These are phyloP conservation scores for Linnemannia schmuckeri DNA, from an alignment of 192 early-diverging fungal species.

Conservation along the genomic window DNA sequence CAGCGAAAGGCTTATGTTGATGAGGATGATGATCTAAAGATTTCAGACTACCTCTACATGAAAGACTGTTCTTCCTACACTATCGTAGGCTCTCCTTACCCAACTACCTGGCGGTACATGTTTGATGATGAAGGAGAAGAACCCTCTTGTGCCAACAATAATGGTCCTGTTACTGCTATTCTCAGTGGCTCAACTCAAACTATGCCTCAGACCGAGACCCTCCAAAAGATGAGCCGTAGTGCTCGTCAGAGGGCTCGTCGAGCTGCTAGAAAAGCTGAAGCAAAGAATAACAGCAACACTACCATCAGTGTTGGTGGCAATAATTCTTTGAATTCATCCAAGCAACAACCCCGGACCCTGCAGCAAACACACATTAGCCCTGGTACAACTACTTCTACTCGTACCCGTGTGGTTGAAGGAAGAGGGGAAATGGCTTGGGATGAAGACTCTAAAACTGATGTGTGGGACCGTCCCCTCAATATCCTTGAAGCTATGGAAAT, in stretches of 20 bases:
- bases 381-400: neutral
- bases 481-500: neutral
- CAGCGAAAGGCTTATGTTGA: neutral
- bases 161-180: neutral
- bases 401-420: neutral
- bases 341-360: neutral
- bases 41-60: neutral
- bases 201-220: neutral
- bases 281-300: neutral
- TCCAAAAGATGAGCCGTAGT: neutral
- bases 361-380: neutral
- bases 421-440: neutral
- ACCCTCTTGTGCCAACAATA: neutral
- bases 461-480: neutral
- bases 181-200: neutral
- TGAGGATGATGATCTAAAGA: neutral
- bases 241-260: neutral
- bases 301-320: neutral
- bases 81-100: neutral
- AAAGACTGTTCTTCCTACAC: neutral
- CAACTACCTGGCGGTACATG: neutral
- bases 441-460: neutral
- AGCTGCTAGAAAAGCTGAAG: conserved; percentile 1
- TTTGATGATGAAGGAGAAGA: neutral
- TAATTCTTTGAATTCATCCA: neutral